phyloP scores from a whole-genome alignment of 352 stramenopile genomes.

The Pythium brassicae region DNA sequence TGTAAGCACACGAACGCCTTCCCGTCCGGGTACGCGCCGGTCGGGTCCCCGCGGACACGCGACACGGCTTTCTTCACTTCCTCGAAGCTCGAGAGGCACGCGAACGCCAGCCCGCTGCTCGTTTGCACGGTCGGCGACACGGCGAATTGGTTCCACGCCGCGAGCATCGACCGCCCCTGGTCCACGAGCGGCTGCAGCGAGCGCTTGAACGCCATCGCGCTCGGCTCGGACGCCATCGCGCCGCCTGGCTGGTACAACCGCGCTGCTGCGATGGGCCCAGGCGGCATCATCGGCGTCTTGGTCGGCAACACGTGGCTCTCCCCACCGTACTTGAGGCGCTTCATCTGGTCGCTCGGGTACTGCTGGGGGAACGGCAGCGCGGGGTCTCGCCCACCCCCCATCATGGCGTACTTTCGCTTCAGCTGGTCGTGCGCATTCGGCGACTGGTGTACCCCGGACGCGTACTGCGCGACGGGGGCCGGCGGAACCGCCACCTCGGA shows the following conservation, averaged over 20 bases:
- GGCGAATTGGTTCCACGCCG: slow-evolving; percentile 74
- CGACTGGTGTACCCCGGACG: slow-evolving; percentile 4
- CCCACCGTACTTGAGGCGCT: slow-evolving; percentile 12
- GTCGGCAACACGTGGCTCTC: background rate
- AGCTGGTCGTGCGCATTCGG: slow-evolving; percentile 15
- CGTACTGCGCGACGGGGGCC: background rate
- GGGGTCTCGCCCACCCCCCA: background rate
- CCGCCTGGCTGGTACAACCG: slow-evolving; percentile 5
- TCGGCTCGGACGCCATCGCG: slow-evolving; percentile 2
- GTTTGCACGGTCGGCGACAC: slow-evolving; percentile 37
- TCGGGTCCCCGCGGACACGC: slow-evolving; percentile 53
- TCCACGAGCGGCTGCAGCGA: slow-evolving; percentile 64
- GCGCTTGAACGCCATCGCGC: slow-evolving; percentile 32
- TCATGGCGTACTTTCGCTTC: slow-evolving; percentile 13
- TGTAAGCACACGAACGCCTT: slow-evolving; percentile 79
- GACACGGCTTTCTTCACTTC: slow-evolving; percentile 74
- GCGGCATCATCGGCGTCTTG: slow-evolving; percentile 4
- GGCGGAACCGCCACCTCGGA: slow-evolving; percentile 5
- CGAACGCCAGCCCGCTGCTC: slow-evolving; percentile 52
- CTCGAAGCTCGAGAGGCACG: slow-evolving; percentile 73
- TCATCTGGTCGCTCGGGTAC: slow-evolving; percentile 10
- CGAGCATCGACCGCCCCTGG: slow-evolving; percentile 61
- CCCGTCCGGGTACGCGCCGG: slow-evolving; percentile 30
- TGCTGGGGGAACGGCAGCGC: background rate
- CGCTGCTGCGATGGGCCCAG: background rate